Base-by-base conservation (phyloP, 805 yeast genomes). In the Jamesozyma piceae region DNA sequence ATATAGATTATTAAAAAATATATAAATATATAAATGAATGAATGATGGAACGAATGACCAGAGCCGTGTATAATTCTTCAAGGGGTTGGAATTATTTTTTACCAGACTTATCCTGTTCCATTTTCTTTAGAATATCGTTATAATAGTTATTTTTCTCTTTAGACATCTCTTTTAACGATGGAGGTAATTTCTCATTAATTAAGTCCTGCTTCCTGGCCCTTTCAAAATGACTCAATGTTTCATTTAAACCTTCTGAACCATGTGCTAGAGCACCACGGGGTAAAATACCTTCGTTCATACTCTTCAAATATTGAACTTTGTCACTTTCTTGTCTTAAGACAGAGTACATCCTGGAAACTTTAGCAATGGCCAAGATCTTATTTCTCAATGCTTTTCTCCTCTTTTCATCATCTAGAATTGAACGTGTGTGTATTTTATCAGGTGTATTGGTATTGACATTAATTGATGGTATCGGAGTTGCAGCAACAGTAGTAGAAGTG, bases 291-390 rank as follows among this genome's bases (percentile, higher is more conserved):
- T 87, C 80, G 47, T 82, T 73, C 49, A 77, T 69, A 15, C 72
- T 71, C 65, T 87, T 86, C 54, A 90, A 71, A 55, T 82, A 86
- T 39, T 81, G 80, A 39, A 90, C 92, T 50, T 78, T 78, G 61
- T 86, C 97, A 37, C 89, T 74, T 56, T 90, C 95, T 58, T 86
- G 88, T 50, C 97, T 74, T 53, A 90, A 70, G 6, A 89, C 82
- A 48, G 80, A 82, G 65, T 83, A 89, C 95, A 90, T 86, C 44
- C 96, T 75, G 20, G 95, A 82, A 51, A 90, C 86, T 51, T 95
- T 77, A n/a, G 97, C 97, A 63, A 90, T 92, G 13, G 97, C 97
- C 54, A 90, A 65, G 41, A 92, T 84, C 70, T 90, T 90, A 64
- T 85, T 88, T 49, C 90, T 75, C 45, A 88, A 67, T 1, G 86